Conservation (phyloP, 352 stramenopile genomes). For the Pythium vanterpoolii region DNA sequence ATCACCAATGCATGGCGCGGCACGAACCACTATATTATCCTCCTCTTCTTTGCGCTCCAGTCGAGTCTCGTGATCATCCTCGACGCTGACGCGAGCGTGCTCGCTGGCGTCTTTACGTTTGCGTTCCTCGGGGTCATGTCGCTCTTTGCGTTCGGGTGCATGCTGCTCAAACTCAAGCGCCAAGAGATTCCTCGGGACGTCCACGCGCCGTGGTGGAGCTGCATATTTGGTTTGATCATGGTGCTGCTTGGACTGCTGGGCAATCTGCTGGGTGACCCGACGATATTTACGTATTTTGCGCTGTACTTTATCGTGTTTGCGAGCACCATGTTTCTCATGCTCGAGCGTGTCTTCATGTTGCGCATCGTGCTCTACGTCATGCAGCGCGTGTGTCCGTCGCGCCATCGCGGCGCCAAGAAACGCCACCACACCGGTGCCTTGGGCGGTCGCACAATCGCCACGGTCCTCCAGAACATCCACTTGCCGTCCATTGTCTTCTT, state of each 20-base stretch:
- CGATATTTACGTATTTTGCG: conserved; percentile 86
- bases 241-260: conserved; percentile 83
- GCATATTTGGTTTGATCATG: conserved; percentile 73
- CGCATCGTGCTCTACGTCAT: conserved; percentile 78
- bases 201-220: conserved; percentile 87
- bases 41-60: conserved; percentile 86
- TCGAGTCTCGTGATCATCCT: conserved; percentile 89
- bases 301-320: conserved; percentile 83
- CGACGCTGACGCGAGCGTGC: conserved; percentile 87
- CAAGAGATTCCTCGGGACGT: conserved; percentile 84
- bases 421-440: conserved; percentile 66
- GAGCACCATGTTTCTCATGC: conserved; percentile 83
- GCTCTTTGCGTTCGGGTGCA: conserved; percentile 91
- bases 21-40: conserved; percentile 92
- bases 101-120: conserved; percentile 94
- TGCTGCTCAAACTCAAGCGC: conserved; percentile 96
- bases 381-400: conserved; percentile 73
- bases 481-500: conserved; percentile 93
- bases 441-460: conserved; percentile 81
- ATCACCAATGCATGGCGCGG: conserved; percentile 72
- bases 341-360: conserved; percentile 85
- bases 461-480: conserved; percentile 81
- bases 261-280: conserved; percentile 85
- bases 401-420: conserved; percentile 28
- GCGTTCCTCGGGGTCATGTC: conserved; percentile 94